Evolutionary conservation across 2,329 filamentous ascomycete species (phyloP).

Genomic region (Monilinia aucupariae): DNA sequence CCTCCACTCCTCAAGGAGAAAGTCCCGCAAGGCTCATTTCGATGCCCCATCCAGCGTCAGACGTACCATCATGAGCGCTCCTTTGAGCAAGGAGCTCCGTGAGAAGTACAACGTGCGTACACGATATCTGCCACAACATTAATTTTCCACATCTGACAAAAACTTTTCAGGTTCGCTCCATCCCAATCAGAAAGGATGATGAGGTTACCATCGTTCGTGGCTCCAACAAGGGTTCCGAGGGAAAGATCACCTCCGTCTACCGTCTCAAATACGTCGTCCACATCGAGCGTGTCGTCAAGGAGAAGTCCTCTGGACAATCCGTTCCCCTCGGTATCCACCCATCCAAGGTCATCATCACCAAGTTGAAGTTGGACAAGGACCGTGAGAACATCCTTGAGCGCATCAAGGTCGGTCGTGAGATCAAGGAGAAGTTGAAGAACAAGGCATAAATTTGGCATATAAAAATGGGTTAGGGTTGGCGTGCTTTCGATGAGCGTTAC

Average conservation of each 20-base stretch:
- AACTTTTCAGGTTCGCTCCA: constrained; percentile 71
- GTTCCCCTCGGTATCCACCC: constrained; percentile 92
- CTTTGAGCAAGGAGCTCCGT: constrained; percentile 91
- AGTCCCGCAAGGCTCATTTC: constrained; percentile 99
- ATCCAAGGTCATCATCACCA: constrained; percentile 96
- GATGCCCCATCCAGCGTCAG: constrained; percentile 88
- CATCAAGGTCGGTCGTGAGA: constrained; percentile 75
- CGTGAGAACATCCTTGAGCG: constrained; percentile 82
- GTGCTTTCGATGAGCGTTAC: constrained; percentile 24
- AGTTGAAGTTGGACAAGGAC: constrained; percentile 98
- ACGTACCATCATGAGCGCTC: constrained; percentile 94
- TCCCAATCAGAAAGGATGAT: constrained; percentile 96
- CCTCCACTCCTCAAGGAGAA: constrained; percentile 82
- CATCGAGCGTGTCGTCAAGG: constrained; percentile 91
- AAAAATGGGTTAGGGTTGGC: constrained; percentile 19
- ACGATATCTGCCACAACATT: neutral
- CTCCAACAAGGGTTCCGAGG: constrained; percentile 94
- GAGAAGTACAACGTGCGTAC: constrained; percentile 94
- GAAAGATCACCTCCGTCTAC: constrained; percentile 97
- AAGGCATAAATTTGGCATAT: constrained; percentile 29
- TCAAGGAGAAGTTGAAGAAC: constrained; percentile 54
- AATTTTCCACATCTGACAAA: constrained; percentile 17
- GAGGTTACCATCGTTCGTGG: constrained; percentile 91
- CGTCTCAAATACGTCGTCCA: constrained; percentile 97
- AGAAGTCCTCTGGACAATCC: constrained; percentile 95